Base-by-base conservation (phyloP, 192 early-diverging fungal genomes). In the Backusella macrospora region DNA sequence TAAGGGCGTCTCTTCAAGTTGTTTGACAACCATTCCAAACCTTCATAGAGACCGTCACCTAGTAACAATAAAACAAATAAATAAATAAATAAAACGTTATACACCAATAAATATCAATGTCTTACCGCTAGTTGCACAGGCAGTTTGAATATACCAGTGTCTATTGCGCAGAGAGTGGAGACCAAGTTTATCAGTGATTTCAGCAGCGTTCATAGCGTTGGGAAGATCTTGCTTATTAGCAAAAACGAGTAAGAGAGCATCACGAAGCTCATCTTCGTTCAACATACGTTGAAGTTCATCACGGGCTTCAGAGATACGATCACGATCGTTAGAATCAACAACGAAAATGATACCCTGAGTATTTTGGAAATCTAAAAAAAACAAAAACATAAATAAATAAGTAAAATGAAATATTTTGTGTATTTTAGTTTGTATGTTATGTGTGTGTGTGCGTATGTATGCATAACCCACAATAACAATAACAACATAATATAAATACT, bases 221-320 rank as follows among this genome's bases (percentile, higher is more conserved):
- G 95, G 95, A 73, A 97, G 83, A 90, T 99, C 97, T 83, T 99
- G 97, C 90, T 99, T 99, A 92, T 99, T 99, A 84, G 96, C 96
- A 86, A 98, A 95, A 29, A 99, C 94, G 40, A 99, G 81, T 55
- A 99, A 84, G 70, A 92, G 84, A 45, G 94, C 95, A 75, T 94
- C 90, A 81, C 92, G 92, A 66, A 98, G 91, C 84, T 97, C 96
- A 81, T 96, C 94, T 84, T 97, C 97, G 83, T 93, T 92, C 68
- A 98, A 83, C 95, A 97, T 96, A 66, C 93, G 92, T 76, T 93
- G 91, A 59, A 98, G 87, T 86, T 98, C 97, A 38, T 95, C 95
- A 72, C 93, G 92, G 62, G 97, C 96, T 85, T 98, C 95, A 71
- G 78, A 86, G 70, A 98, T 86, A 89, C 95, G 95, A 71, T 98